Evolutionary conservation across 164 flowering plant species (phyloP), one percentile per base, ranked within the genome.

Genomic region (Chimonanthus salicifolius): DNA sequence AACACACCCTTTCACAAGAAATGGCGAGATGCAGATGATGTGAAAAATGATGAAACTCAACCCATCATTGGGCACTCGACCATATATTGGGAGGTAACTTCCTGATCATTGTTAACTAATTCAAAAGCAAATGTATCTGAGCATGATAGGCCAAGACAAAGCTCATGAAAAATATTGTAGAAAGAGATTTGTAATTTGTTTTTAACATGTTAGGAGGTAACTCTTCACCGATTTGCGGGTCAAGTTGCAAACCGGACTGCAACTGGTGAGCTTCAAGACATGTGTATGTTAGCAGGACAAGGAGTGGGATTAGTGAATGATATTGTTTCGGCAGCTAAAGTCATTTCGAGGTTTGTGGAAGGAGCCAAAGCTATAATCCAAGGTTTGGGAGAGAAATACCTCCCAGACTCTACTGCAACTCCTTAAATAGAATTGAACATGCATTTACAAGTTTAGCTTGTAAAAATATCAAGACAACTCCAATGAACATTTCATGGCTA

Each of bases 281-380:
- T 78, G 75, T 70, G 64, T 9, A 76, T 80, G 82, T 64, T 76
- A 62, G 82, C 77, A 18, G 82, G 82, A 60, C 77, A 76, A 74
- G 82, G 82, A 33, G 82, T 80, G 9, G 82, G 82, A 15, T 58
- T 80, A 50, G 75, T 80, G 45, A 71, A 76, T 5, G 79, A 80
- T 58, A 76, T 80, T 45, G 77, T 80, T 65, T 68, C 77, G 7
- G 77, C 79, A 4, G 75, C 49, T 2, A 75, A 80, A 74, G 79
- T 80, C 64, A 62, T 79, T 62, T 70, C 72, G 69, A 79, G 82
- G 73, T 76, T 70, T 13, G 69, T 79, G 16, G 82, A 79, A 70
- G 82, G 82, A 47, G 79, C 82, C 15, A 66, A 76, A 51, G 63
- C 69, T 47, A 70, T 79, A 49, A 76, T 79, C 45, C 45, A 76